A percentile compares a stretch with the other conserved stretches of the same genome.
Evolutionary conservation across 2,329 filamentous ascomycete species (phyloP).

Genomic region (Balansia obtecta): DNA sequence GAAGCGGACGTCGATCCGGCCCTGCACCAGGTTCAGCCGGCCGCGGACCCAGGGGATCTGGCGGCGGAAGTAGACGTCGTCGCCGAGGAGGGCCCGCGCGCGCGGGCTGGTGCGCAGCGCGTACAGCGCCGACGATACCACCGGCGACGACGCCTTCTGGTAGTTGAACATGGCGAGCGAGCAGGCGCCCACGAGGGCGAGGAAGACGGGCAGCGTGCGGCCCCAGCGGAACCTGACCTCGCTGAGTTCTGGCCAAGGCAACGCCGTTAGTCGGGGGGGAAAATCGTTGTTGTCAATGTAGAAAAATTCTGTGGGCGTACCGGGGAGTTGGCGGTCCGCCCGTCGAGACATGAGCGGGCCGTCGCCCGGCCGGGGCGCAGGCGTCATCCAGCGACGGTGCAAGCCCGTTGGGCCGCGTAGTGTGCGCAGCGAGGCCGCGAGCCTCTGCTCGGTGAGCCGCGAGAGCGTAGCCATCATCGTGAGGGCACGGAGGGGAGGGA

Average conservation of each 20-base stretch:
- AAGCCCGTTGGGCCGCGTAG: not conserved
- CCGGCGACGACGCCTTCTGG: slow-evolving; percentile 80
- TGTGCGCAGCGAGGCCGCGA: slow-evolving; percentile 12
- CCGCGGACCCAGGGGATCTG: slow-evolving; percentile 75
- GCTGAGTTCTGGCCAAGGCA: too few species aligned
- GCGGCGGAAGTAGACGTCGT: slow-evolving; percentile 71
- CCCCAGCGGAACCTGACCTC: slow-evolving; percentile 46
- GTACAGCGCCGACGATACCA: slow-evolving; percentile 84
- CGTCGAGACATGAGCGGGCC: slow-evolving; percentile 53
- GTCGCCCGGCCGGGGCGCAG: slow-evolving; percentile 45
- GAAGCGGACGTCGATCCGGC: slow-evolving; percentile 77
- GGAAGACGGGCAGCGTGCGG: slow-evolving; percentile 70
- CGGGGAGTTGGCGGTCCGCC: slow-evolving; percentile 53
- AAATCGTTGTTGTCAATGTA: too few species aligned
- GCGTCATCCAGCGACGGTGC: slow-evolving; percentile 36
- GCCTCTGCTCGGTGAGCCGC: slow-evolving; percentile 12
- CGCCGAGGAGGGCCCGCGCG: slow-evolving; percentile 69
- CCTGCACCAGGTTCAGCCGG: slow-evolving; percentile 88
- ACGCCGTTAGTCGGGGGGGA: too few species aligned
- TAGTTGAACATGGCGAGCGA: slow-evolving; percentile 96
- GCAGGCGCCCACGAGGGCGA: slow-evolving; percentile 54
- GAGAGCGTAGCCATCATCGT: too few species aligned
- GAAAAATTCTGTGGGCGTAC: too few species aligned
- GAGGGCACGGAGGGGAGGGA: too few species aligned
- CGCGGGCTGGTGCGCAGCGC: slow-evolving; percentile 68